Base-by-base conservation (phyloP, 371 early-diverging fungal species). In the Vittaforma corneae region DNA sequence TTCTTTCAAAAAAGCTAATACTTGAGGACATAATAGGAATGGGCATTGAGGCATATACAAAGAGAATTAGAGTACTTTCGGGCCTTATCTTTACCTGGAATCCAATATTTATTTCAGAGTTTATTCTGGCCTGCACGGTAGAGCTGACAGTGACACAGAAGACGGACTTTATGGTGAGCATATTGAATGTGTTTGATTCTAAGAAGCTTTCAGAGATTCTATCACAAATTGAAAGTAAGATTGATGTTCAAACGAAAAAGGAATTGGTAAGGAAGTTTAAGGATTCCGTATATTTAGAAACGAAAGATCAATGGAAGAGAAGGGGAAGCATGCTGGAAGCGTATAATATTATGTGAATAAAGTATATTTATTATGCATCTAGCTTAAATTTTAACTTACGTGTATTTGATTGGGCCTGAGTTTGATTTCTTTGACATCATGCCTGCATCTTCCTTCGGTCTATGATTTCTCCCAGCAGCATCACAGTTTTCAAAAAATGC, bases 11-110 rank as follows among this genome's bases (percentile, higher is more conserved):
- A 38, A 77, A 73, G 42, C 65, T 81, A 44, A 28, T 78, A 33
- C 46, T 60, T 34, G 72, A 74, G 26, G 75, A 75, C 65, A 22
- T 65, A 30, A 20, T 34, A 40, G 32, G 3, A 26, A 44, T 20
- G 33, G 20, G 11, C 4, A 22, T 4, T 5, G 54, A 58, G 5
- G 55, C 38, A 16, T 56, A 50, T 48, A 24, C 18, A 38, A 61
- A 60, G 37, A 67, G 63, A 51, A 48, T 70, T 14, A 60, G 53
- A 18, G 70, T 75, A 24, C 16, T 71, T 18, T 45, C 62, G 32
- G 75, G 75, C 18, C 28, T 78, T 40, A 73, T 75, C 20, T 71
- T 62, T 62, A 78, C 78, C 9, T 78, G 78, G 78, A 75, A 78
- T 60, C 46, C 73, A 11, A 29, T 73, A n/a, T 78, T 75, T 67